Conservation (phyloP, 2,329 filamentous ascomycete genomes). For the Stromatinia cepivora region DNA sequence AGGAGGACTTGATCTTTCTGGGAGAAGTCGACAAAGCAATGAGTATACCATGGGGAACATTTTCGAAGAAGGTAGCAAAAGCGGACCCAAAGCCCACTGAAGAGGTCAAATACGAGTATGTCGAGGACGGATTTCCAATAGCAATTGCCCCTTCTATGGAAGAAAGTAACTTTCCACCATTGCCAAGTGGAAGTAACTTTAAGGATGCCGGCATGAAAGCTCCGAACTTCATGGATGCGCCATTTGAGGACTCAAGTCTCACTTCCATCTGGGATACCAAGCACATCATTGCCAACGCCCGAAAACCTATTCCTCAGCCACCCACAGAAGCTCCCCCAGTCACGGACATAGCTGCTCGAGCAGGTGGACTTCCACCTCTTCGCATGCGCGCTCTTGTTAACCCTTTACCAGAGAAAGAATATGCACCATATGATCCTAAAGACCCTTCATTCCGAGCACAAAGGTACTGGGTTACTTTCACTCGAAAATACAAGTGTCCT, state of each 20-base stretch:
- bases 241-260: constrained; percentile 7
- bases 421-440: constrained; percentile 29
- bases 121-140: constrained; percentile 8
- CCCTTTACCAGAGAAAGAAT: constrained; percentile 17
- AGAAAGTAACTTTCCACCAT: constrained; percentile 13
- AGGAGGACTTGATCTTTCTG: constrained; percentile 27
- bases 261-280: constrained; percentile 21
- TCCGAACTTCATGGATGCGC: constrained; percentile 23
- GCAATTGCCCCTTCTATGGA: constrained; percentile 18
- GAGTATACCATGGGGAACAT: constrained; percentile 9
- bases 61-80: constrained; percentile 9
- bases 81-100: background rate
- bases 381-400: constrained; percentile 9
- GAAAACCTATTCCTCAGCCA: constrained; percentile 19
- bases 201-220: constrained; percentile 11
- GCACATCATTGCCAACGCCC: constrained; percentile 21
- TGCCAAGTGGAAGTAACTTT: constrained; percentile 9
- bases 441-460: constrained; percentile 29
- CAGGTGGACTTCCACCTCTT: constrained; percentile 5
- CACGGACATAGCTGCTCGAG: constrained; percentile 2
- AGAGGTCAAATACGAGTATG: constrained; percentile 18
- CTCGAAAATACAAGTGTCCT: constrained; percentile 37
- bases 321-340: background rate
- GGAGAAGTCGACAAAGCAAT: constrained; percentile 18
- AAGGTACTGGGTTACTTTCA: constrained; percentile 28